These are phyloP conservation scores for Monosporascus cannonballus DNA, from an alignment of 2,329 filamentous ascomycete genomes.

Conservation along the genomic window DNA sequence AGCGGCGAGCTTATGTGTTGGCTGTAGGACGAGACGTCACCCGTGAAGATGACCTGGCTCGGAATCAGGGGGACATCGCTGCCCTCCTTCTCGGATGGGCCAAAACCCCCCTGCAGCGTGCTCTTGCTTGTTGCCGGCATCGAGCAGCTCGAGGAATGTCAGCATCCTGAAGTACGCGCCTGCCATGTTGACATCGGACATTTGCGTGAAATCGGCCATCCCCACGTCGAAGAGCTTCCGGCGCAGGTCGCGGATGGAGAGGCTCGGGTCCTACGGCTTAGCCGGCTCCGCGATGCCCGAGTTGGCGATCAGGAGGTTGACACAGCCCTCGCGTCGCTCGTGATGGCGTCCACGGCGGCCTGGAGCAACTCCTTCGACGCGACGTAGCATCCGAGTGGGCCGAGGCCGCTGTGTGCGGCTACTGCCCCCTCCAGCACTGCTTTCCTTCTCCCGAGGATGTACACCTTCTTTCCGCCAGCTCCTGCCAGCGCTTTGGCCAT, in stretches of 20 bases:
- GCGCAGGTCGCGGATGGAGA: constrained; percentile 24
- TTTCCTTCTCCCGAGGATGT: constrained; percentile 44
- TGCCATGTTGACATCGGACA: constrained; percentile 33
- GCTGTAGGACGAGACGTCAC: constrained; percentile 18
- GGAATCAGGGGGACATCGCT: constrained; percentile 19
- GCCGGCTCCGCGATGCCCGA: constrained; percentile 53
- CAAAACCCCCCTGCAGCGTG: constrained; percentile 17
- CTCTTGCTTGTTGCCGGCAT: constrained; percentile 24
- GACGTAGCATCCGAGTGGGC: constrained; percentile 51
- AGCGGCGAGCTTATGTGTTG: constrained; percentile 9
- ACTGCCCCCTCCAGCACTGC: constrained; percentile 38
- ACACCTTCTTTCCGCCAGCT: constrained; percentile 46
- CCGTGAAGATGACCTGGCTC: constrained; percentile 23
- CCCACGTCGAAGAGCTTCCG: constrained; percentile 44
- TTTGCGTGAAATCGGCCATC: constrained; percentile 55
- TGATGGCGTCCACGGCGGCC: constrained; percentile 49
- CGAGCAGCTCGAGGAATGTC: constrained; percentile 24
- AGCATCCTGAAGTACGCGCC: constrained; percentile 23
- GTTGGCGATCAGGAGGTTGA: constrained; percentile 57
- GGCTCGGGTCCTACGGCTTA: constrained; percentile 18
- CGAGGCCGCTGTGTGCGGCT: constrained; percentile 23
- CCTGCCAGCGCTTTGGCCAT: constrained; percentile 27
- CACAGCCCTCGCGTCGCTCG: constrained; percentile 50
- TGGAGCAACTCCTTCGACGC: constrained; percentile 56
- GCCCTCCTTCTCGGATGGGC: constrained; percentile 3